Conservation (phyloP, 345 rosid species). For the Eutrema heterophyllum region DNA sequence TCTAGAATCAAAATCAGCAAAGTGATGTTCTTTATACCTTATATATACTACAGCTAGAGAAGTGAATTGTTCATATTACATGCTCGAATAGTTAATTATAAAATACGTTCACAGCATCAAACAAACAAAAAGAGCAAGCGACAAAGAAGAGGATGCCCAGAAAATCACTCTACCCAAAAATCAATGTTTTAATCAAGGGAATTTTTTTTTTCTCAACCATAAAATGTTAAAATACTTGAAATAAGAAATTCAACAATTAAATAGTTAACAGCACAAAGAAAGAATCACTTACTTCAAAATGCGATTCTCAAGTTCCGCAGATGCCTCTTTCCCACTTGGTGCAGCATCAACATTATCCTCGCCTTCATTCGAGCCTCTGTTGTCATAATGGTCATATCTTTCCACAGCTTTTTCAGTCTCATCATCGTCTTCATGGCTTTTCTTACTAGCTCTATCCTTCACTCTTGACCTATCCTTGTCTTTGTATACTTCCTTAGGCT, state of each 20-base stretch:
- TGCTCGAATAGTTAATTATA: background rate
- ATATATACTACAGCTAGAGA: background rate
- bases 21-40: background rate
- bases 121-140: background rate
- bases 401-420: too few relatives aligned
- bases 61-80: background rate
- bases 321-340: too few relatives aligned
- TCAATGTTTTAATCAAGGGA: background rate
- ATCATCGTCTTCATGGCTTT: too few relatives aligned
- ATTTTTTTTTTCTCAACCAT: background rate
- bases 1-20: background rate
- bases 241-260: background rate
- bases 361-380: too few relatives aligned
- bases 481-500: too few relatives aligned
- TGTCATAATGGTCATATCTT: too few relatives aligned
- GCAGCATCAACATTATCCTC: too few relatives aligned
- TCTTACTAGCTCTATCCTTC: too few relatives aligned
- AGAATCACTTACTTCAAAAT: constrained; percentile 57
- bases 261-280: background rate
- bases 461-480: too few relatives aligned
- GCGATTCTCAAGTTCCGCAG: constrained; percentile 55
- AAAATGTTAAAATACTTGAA: background rate
- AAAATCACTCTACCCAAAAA: background rate
- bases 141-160: background rate
- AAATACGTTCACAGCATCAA: background rate